Percentiles rank a stretch among this genome's conserved stretches.
Evolutionary conservation across 345 rosid genomes (phyloP).

Genomic region (Noccaea bulbosa): DNA sequence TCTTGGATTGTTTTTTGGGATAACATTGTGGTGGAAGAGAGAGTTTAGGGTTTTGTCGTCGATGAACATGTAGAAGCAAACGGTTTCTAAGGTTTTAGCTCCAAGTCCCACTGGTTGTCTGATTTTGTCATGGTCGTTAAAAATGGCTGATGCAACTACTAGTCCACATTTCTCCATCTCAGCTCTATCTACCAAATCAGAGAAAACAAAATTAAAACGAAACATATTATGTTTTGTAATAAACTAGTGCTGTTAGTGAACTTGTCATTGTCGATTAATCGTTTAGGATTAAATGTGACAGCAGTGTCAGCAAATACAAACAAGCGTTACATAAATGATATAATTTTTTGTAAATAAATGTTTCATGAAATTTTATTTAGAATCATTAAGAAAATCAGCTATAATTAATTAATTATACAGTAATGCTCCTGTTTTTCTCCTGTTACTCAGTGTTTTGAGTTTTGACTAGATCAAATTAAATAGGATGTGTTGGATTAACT

Average conservation of each 20-base stretch:
- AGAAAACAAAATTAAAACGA: neutral
- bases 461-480: conserved; percentile 5
- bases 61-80: conserved; percentile 90
- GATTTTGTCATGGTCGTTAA: conserved; percentile 89
- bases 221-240: neutral
- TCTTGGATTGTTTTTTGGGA: conserved; percentile 36
- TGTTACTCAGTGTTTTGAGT: conserved; percentile 19
- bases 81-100: conserved; percentile 55
- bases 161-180: conserved; percentile 85
- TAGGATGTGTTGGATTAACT: neutral
- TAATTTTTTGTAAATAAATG: neutral
- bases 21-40: conserved; percentile 53
- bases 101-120: conserved; percentile 87
- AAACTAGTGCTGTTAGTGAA: neutral
- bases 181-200: conserved; percentile 54
- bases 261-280: neutral
- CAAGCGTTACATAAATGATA: neutral
- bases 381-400: neutral
- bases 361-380: neutral
- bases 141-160: conserved; percentile 84
- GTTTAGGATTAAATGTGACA: neutral
- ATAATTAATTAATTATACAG: neutral
- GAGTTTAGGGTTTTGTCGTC: conserved; percentile 63
- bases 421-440: conserved; percentile 28
- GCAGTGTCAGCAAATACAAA: neutral